Conservation (phyloP, 345 rosid species). For the Gossypium mustelinum region DNA sequence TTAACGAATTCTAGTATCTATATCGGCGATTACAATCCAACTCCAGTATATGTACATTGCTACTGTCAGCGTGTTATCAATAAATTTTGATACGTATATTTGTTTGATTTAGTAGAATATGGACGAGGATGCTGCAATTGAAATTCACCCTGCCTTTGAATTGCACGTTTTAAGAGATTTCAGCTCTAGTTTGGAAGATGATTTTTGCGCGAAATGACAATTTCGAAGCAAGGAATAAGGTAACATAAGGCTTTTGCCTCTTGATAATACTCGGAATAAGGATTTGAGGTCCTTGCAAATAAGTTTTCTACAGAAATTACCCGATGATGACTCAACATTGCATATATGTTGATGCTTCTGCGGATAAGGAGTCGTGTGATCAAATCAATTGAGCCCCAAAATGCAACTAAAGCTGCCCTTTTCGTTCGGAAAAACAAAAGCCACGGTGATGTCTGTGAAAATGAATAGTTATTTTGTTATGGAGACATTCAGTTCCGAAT, state of each 20-base stretch:
- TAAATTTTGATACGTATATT: no score
- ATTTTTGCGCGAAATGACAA: not conserved
- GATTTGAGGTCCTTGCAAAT: not conserved
- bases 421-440: conserved; percentile 6
- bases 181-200: not conserved
- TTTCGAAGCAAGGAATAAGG: not conserved
- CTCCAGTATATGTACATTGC: not conserved
- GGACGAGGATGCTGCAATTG: no score
- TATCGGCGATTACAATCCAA: not conserved
- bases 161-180: not conserved
- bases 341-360: conserved; percentile 5
- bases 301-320: conserved; percentile 9
- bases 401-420: conserved; percentile 29
- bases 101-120: no score
- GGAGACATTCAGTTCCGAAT: conserved; percentile 29
- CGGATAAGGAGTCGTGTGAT: not conserved
- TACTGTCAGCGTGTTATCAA: not conserved
- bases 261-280: not conserved
- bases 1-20: not conserved
- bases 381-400: conserved; percentile 22
- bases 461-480: not conserved
- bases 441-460: not conserved
- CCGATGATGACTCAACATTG: not conserved
- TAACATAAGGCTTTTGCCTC: not conserved
- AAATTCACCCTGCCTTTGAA: not conserved